A percentile compares a stretch with the other conserved stretches of the same genome.
Conservation (phyloP, 805 yeast species). For the Candida ponderosae region DNA sequence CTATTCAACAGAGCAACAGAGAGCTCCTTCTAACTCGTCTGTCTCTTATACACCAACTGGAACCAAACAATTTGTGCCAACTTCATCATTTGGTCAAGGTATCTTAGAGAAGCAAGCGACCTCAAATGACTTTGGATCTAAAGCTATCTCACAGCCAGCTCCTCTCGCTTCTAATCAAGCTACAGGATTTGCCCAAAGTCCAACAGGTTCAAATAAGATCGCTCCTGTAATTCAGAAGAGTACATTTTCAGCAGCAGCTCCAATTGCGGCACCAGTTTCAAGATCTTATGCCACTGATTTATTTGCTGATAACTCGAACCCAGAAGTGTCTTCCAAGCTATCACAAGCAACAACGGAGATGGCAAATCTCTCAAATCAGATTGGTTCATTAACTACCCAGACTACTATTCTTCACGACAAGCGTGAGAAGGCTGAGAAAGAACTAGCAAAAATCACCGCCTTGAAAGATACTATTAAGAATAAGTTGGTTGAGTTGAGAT, state of each 20-base stretch:
- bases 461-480: conserved; percentile 65
- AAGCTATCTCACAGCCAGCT: conserved; percentile 5
- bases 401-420: conserved; percentile 64
- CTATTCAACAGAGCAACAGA: background rate
- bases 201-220: no score
- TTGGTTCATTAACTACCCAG: conserved; percentile 68
- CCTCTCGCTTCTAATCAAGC: background rate
- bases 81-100: conserved; percentile 80
- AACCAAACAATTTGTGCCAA: conserved; percentile 57
- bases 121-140: conserved; percentile 21
- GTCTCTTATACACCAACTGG: conserved; percentile 22
- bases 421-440: conserved; percentile 68
- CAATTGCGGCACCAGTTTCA: conserved; percentile 15
- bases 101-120: conserved; percentile 31
- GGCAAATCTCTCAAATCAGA: conserved; percentile 81
- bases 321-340: conserved; percentile 55
- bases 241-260: conserved; percentile 7
- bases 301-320: conserved; percentile 37
- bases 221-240: no score
- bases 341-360: conserved; percentile 78
- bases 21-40: conserved; percentile 18
- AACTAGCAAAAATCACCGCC: conserved; percentile 57
- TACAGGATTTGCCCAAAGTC: no score
- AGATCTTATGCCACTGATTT: conserved; percentile 31
- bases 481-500: conserved; percentile 59